Base-by-base conservation (phyloP, 352 stramenopile genomes). In the Peronosclerospora sorghi region DNA sequence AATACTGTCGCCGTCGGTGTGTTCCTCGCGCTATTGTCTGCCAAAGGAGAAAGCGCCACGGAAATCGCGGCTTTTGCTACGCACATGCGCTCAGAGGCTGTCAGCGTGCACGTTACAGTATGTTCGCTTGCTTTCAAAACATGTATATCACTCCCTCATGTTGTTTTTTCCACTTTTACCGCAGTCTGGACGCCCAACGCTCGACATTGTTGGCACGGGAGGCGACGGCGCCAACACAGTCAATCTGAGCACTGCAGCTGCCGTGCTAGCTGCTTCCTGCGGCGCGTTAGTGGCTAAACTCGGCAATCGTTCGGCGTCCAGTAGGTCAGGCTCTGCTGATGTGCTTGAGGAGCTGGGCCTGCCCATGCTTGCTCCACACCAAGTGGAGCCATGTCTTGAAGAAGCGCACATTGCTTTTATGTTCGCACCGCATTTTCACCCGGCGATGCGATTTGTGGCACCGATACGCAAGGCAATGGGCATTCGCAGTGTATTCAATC, bases 141-240 rank as follows among this genome's bases (percentile, higher is more conserved):
- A 20, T 49, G 32, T 17, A 37, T 28, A 23, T 26, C n/a, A 17
- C 35, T 37, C 15, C 48, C 30, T 19, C 19, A 39, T 28, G 29
- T 21, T 41, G 49, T 37, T 8, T 45, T 8, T 32, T 68, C 17
- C 14, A 9, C 8, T 14, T 14, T 36, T 21, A 17, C 7, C 46
- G 32, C 34, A 61, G 59, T 72, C 69, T 1, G 51, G 68, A 26
- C 70, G 64, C 20, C 92, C 93, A 26, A 80, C 97, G 24, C 69
- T 99, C 9, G 96, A 99, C 63, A 99, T 99, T 56, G 96, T 98
- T 13, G 96, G 96, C 36, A 99, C 96, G 2, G 96, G 96, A 38
- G 96, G 96, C 38, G 96, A 99, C 57, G 95, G 95, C 38, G 94
- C 95, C 24, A 85, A 98, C 63, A 99, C 96, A 0, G 97, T 99